phyloP scores from a whole-genome alignment of 106 monocot genomes.

The Allium sativum region DNA sequence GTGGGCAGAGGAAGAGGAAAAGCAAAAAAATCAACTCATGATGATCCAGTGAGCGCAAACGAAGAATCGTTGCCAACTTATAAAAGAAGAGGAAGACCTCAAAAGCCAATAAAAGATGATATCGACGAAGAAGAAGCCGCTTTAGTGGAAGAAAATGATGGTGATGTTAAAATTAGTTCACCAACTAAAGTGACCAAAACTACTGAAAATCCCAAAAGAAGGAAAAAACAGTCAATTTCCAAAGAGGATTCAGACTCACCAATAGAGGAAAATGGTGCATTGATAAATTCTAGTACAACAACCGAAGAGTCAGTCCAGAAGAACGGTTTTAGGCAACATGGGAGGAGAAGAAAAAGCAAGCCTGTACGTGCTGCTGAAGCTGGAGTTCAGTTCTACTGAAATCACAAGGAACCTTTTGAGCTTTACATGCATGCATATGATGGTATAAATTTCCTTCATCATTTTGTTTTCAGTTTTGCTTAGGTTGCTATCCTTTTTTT shows the following conservation, averaged over 20 bases:
- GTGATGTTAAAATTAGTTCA: conserved; percentile 4
- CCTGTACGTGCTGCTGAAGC: conserved; percentile 77
- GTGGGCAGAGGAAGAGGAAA: conserved; percentile 85
- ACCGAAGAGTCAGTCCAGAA: conserved; percentile 21
- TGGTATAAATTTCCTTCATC: background rate
- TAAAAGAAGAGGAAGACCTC: conserved; percentile 52
- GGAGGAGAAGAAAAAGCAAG: conserved; percentile 56
- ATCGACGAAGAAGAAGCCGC: conserved; percentile 24
- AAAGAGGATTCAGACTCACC: conserved; percentile 29
- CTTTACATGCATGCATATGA: background rate
- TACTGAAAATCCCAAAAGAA: conserved; percentile 26
- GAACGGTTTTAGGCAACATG: conserved; percentile 46
- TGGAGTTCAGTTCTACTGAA: conserved; percentile 19
- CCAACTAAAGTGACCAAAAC: conserved; percentile 15
- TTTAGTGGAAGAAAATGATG: conserved; percentile 20
- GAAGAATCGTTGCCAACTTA: conserved; percentile 38
- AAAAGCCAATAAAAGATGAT: conserved; percentile 44
- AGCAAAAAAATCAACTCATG: conserved; percentile 49
- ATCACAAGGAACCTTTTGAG: background rate
- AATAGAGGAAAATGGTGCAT: conserved; percentile 21
- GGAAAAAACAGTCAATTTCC: conserved; percentile 14
- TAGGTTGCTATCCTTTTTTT: background rate
- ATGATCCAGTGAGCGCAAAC: conserved; percentile 23
- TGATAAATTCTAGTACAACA: conserved; percentile 1
- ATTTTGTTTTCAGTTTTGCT: background rate